Evolutionary conservation across 345 rosid species (phyloP).

Genomic region (Pelargonium nanum): DNA sequence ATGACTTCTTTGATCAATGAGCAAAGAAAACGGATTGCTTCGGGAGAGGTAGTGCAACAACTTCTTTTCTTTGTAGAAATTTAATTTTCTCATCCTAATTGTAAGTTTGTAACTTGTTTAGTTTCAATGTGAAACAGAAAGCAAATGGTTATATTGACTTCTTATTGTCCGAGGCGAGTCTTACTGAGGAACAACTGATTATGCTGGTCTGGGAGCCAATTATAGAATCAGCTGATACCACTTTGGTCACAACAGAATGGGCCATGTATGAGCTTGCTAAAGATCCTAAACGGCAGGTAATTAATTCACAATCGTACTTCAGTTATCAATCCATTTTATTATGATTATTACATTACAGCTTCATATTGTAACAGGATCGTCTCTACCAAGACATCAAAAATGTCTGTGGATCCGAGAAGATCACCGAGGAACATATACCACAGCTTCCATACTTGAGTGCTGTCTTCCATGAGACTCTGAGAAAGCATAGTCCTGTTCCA

Average conservation of each 20-base stretch:
- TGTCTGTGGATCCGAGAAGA: constrained; percentile 43
- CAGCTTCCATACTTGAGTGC: constrained; percentile 49
- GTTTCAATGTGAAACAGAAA: constrained; percentile 28
- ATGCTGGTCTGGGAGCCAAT: constrained; percentile 70
- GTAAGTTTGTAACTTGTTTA: not conserved
- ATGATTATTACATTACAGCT: no score
- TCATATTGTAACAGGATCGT: constrained; percentile 27
- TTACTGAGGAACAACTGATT: constrained; percentile 49
- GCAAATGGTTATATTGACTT: constrained; percentile 43
- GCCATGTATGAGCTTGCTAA: constrained; percentile 80
- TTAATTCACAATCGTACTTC: not conserved
- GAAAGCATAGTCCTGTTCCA: constrained; percentile 71
- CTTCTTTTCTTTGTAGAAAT: not conserved
- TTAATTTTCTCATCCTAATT: not conserved
- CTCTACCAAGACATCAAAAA: constrained; percentile 35
- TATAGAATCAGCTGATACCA: constrained; percentile 66
- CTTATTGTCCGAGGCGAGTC: constrained; percentile 50
- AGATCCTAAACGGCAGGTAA: constrained; percentile 46
- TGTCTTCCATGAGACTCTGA: constrained; percentile 74
- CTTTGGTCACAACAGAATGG: constrained; percentile 83
- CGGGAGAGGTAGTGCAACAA: constrained; percentile 36
- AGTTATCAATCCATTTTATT: no score
- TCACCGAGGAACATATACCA: constrained; percentile 53
- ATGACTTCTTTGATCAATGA: constrained; percentile 53
- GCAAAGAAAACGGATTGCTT: constrained; percentile 34